Conservation (phyloP, 2,329 filamentous ascomycete genomes). For the Phialocephala sp. region DNA sequence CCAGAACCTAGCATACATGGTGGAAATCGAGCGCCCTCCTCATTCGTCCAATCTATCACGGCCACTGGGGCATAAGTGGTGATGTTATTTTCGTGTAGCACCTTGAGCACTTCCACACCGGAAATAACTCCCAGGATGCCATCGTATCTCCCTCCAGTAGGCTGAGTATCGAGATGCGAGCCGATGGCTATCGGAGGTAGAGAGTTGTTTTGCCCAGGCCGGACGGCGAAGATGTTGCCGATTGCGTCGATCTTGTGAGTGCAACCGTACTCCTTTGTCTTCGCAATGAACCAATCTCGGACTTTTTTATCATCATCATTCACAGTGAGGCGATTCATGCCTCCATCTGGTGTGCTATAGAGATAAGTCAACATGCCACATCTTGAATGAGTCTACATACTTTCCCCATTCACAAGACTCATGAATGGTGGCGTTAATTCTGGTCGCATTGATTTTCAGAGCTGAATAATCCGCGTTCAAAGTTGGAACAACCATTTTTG, state of each 20-base stretch:
- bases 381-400: background rate
- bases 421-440: slow-evolving; percentile 8
- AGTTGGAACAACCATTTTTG: background rate
- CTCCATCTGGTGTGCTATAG: slow-evolving; percentile 9
- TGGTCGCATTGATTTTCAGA: slow-evolving; percentile 7
- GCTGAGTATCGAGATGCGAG: slow-evolving; percentile 70
- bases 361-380: background rate
- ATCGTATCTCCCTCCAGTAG: slow-evolving; percentile 65
- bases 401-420: slow-evolving; percentile 17
- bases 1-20: slow-evolving; percentile 74
- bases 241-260: slow-evolving; percentile 64
- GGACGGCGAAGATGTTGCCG: slow-evolving; percentile 75
- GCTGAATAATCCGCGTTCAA: background rate
- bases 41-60: slow-evolving; percentile 46
- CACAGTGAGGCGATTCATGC: slow-evolving; percentile 47
- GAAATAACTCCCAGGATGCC: slow-evolving; percentile 76
- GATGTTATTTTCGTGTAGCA: slow-evolving; percentile 68
- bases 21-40: slow-evolving; percentile 81
- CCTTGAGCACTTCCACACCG: slow-evolving; percentile 72
- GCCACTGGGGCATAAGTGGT: slow-evolving; percentile 72
- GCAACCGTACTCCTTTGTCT: slow-evolving; percentile 50
- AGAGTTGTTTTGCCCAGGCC: slow-evolving; percentile 60
- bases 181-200: slow-evolving; percentile 70
- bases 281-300: slow-evolving; percentile 77
- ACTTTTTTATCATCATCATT: slow-evolving; percentile 72